A percentile compares a stretch with the other conserved stretches of the same genome.
These are phyloP conservation scores for Vararia minispora DNA, from an alignment of 768 basidiomycete species.

Conservation along the genomic window DNA sequence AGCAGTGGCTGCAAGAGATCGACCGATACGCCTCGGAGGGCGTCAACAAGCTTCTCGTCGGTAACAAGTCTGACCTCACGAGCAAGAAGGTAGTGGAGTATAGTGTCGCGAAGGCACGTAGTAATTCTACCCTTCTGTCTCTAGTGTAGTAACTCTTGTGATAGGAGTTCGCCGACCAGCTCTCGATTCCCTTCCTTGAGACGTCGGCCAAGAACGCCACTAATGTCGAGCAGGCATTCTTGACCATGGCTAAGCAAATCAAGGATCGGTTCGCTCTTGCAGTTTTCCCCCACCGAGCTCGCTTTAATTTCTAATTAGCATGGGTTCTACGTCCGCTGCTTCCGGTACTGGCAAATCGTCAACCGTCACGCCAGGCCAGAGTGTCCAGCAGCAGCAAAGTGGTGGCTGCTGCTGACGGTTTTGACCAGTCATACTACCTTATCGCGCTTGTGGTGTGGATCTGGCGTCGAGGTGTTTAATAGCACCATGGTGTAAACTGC, in stretches of 20 bases:
- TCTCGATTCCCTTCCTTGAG: constrained; percentile 91
- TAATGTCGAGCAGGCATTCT: constrained; percentile 98
- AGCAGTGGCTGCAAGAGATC: constrained; percentile 91
- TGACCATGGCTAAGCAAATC: constrained; percentile 96
- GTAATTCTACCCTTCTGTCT: background rate
- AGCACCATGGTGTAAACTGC: no score
- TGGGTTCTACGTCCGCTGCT: constrained; percentile 74
- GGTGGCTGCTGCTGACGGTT: constrained; percentile 82
- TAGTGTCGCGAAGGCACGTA: constrained; percentile 66
- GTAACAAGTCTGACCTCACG: constrained; percentile 97
- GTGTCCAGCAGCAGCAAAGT: constrained; percentile 63
- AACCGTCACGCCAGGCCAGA: constrained; percentile 77
- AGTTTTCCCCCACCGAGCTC: background rate
- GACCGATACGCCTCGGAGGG: constrained; percentile 96
- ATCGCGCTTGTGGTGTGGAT: background rate
- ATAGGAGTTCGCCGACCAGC: constrained; percentile 91
- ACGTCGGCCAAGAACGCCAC: constrained; percentile 99
- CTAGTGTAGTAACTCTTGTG: constrained; percentile 4
- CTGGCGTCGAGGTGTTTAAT: background rate
- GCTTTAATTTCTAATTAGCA: constrained; percentile 31
- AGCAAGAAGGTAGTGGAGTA: constrained; percentile 95
- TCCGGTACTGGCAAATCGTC: constrained; percentile 70
- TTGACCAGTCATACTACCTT: no score
- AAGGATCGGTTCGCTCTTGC: constrained; percentile 60
- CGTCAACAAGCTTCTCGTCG: constrained; percentile 96